Conservation (phyloP, 805 yeast genomes). For the Wickerhamiella parazyma region DNA sequence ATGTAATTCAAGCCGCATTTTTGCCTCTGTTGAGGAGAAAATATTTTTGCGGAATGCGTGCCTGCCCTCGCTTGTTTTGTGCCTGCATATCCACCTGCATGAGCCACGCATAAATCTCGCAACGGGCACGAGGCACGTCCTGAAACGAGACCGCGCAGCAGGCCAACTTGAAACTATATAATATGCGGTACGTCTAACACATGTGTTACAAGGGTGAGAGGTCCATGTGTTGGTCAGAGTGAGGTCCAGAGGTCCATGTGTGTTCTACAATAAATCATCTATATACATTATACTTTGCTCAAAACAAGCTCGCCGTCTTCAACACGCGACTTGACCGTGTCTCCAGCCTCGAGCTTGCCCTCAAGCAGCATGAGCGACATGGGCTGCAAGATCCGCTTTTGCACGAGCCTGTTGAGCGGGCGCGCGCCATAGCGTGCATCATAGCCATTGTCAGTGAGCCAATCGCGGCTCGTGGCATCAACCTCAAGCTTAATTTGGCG, state of each 20-base stretch:
- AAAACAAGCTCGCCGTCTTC: conserved; percentile 30
- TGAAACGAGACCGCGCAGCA: too few relatives aligned
- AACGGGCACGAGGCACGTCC: too few relatives aligned
- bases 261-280: too few relatives aligned
- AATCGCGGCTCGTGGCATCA: conserved; percentile 50
- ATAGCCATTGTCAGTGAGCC: conserved; percentile 77
- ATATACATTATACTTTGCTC: conserved; percentile 4
- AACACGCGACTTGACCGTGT: conserved; percentile 39
- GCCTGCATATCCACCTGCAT: background rate
- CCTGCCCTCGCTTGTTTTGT: background rate
- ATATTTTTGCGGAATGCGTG: background rate
- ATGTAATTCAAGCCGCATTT: background rate
- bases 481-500: conserved; percentile 56
- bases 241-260: too few relatives aligned
- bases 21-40: background rate
- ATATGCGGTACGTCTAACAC: too few relatives aligned
- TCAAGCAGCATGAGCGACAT: conserved; percentile 66
- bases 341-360: conserved; percentile 57
- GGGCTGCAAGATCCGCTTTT: conserved; percentile 73
- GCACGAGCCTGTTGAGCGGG: conserved; percentile 83
- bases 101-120: too few relatives aligned
- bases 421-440: conserved; percentile 92
- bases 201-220: too few relatives aligned
- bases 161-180: too few relatives aligned
- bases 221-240: too few relatives aligned